phyloP scores from a whole-genome alignment of 2,329 filamentous ascomycete genomes.

The Colletotrichum spaethianum region DNA sequence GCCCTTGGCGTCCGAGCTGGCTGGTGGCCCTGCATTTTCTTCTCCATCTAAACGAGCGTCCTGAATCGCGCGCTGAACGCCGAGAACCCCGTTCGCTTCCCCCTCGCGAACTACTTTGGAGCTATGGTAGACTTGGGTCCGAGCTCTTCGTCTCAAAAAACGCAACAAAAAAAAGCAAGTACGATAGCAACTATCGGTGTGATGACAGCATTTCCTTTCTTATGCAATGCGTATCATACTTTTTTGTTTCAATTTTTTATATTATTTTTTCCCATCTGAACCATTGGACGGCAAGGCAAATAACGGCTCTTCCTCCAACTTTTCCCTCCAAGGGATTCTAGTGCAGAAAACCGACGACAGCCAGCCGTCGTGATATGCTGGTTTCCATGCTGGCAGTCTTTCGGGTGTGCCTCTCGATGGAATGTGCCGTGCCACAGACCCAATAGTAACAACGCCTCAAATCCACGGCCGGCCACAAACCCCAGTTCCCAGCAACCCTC shows the following conservation, averaged over 20 bases:
- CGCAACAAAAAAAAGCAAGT: neutral
- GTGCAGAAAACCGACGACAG: no score
- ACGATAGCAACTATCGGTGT: neutral
- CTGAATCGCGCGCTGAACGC: no score
- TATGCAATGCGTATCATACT: neutral
- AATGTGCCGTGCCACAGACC: neutral
- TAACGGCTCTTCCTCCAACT: neutral
- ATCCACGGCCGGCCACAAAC: neutral
- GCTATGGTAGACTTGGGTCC: no score
- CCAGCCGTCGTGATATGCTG: no score
- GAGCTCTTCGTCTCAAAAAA: neutral
- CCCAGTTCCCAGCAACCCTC: neutral
- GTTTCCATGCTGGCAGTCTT: neutral
- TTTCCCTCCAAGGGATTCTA: no score
- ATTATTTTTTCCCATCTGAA: no score
- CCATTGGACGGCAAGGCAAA: neutral
- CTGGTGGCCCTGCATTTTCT: neutral
- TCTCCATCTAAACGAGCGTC: neutral
- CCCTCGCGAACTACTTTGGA: no score
- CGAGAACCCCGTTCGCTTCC: no score
- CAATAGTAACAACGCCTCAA: neutral
- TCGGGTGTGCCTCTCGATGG: no score
- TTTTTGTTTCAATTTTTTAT: no score
- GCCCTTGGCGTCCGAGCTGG: neutral
- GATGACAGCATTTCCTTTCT: neutral